Percentiles rank a stretch among this genome's conserved stretches.
Evolutionary conservation across 31 red algal species (phyloP).

Genomic region (Pterothamnion heteromorphum): DNA sequence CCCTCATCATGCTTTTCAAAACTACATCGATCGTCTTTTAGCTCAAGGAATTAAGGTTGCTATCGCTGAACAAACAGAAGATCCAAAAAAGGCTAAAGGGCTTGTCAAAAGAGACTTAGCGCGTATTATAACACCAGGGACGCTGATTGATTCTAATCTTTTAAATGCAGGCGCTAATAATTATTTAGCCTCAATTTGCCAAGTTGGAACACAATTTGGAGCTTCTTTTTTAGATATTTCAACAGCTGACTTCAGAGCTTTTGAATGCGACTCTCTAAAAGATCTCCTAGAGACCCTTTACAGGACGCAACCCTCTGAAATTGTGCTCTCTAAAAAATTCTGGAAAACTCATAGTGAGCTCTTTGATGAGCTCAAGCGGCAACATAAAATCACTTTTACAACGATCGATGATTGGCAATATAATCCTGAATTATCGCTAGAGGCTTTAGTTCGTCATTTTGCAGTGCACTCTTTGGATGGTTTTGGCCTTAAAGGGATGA

Average conservation of each 20-base stretch:
- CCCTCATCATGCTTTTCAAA: slow-evolving; percentile 67
- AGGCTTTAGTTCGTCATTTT: neutral
- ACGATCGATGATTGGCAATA: neutral
- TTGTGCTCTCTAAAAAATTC: too few species aligned
- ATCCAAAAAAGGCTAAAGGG: slow-evolving; percentile 49
- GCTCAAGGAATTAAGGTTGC: slow-evolving; percentile 57
- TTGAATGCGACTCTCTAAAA: slow-evolving; percentile 12
- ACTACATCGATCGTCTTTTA: slow-evolving; percentile 57
- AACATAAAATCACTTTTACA: neutral
- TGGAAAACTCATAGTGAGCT: too few species aligned
- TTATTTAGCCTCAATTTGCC: slow-evolving; percentile 55
- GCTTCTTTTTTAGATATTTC: neutral
- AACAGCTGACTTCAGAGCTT: neutral
- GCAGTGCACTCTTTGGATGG: neutral
- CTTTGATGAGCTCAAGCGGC: too few species aligned
- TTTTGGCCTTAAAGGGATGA: neutral
- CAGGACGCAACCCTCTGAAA: too few species aligned
- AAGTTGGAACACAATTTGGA: neutral
- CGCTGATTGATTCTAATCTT: slow-evolving; percentile 63
- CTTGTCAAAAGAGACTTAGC: slow-evolving; percentile 75
- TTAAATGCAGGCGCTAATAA: slow-evolving; percentile 60
- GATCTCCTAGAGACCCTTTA: too few species aligned
- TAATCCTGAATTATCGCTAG: neutral
- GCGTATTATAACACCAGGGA: slow-evolving; percentile 79
- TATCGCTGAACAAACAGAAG: slow-evolving; percentile 69